phyloP scores from a whole-genome alignment of 2,329 filamentous ascomycete genomes.

The Phialophora macrospora region DNA sequence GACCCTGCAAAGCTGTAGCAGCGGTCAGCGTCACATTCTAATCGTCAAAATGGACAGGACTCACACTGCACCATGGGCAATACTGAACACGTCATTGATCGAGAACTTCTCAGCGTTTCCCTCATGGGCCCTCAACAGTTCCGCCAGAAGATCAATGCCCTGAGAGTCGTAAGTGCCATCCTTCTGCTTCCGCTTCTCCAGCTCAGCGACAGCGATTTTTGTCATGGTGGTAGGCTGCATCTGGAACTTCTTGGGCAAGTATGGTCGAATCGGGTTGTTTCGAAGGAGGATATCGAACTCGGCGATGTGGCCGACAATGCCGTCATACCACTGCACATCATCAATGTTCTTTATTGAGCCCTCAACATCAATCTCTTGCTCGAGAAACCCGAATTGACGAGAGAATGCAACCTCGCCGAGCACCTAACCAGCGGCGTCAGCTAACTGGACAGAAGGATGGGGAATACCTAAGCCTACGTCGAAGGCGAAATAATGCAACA shows the following conservation, averaged over 20 bases:
- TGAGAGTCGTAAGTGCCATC: slow-evolving; percentile 38
- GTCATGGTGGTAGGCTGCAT: slow-evolving; percentile 14
- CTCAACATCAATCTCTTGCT: slow-evolving; percentile 57
- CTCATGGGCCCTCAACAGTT: slow-evolving; percentile 58
- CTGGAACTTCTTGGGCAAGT: slow-evolving; percentile 38
- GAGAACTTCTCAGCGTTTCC: slow-evolving; percentile 56
- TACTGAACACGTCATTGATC: slow-evolving; percentile 62
- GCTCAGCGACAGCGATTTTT: slow-evolving; percentile 28
- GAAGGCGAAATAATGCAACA: slow-evolving; percentile 46
- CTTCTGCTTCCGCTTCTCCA: slow-evolving; percentile 36
- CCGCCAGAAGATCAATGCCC: slow-evolving; percentile 54
- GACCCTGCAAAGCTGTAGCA: slow-evolving; percentile 53
- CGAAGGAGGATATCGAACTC: slow-evolving; percentile 56
- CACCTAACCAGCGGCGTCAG: slow-evolving; percentile 25
- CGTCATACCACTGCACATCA: slow-evolving; percentile 47
- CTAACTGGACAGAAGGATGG: background rate
- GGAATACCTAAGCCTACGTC: slow-evolving; percentile 46
- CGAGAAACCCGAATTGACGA: slow-evolving; percentile 58
- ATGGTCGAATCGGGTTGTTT: slow-evolving; percentile 56
- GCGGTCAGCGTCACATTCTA: background rate
- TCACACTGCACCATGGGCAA: slow-evolving; percentile 59
- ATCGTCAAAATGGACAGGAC: slow-evolving; percentile 6
- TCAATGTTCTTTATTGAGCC: slow-evolving; percentile 52
- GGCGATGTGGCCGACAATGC: slow-evolving; percentile 42
- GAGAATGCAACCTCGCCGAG: slow-evolving; percentile 47